A percentile compares a stretch with the other conserved stretches of the same genome.
Evolutionary conservation across 495 filamentous ascomycete species (phyloP).

Genomic region (Alectoria sarmentosa): DNA sequence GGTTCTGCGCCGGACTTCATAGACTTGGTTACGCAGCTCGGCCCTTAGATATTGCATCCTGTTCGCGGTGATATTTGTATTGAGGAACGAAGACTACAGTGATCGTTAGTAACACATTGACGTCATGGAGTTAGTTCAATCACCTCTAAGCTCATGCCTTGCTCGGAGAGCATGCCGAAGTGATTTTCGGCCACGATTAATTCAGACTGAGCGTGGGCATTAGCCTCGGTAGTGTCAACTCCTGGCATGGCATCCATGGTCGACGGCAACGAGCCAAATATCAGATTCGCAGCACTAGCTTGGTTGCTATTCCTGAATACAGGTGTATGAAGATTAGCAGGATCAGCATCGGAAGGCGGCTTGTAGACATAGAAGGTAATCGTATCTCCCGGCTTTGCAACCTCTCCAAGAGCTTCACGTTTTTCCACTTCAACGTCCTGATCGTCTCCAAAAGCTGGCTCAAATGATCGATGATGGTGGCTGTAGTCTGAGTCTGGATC

Average conservation of each 20-base stretch:
- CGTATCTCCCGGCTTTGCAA: slow-evolving; percentile 41
- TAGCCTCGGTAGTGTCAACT: not conserved
- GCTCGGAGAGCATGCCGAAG: slow-evolving; percentile 46
- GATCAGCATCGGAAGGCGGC: not conserved
- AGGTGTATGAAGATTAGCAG: not conserved
- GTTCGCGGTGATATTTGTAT: not conserved
- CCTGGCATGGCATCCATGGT: slow-evolving; percentile 14
- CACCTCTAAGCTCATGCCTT: slow-evolving; percentile 37
- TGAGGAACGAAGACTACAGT: slow-evolving; percentile 7
- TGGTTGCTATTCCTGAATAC: not conserved
- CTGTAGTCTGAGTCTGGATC: slow-evolving; percentile 50
- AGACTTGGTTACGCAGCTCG: not conserved
- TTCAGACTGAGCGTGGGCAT: not conserved
- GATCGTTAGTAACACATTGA: not conserved
- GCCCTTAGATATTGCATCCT: slow-evolving; percentile 1
- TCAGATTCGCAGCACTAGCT: not conserved
- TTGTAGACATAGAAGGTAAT: slow-evolving; percentile 42
- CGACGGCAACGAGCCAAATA: slow-evolving; percentile 19
- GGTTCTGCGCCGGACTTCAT: not conserved
- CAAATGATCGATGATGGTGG: slow-evolving; percentile 13
- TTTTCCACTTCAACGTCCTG: slow-evolving; percentile 30
- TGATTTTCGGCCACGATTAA: slow-evolving; percentile 27
- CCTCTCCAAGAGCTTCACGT: slow-evolving; percentile 38
- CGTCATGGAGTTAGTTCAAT: not conserved
- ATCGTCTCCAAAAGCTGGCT: slow-evolving; percentile 26